phyloP scores from a whole-genome alignment of 148 eudicot genomes.

The Vaccinium darrowii region DNA sequence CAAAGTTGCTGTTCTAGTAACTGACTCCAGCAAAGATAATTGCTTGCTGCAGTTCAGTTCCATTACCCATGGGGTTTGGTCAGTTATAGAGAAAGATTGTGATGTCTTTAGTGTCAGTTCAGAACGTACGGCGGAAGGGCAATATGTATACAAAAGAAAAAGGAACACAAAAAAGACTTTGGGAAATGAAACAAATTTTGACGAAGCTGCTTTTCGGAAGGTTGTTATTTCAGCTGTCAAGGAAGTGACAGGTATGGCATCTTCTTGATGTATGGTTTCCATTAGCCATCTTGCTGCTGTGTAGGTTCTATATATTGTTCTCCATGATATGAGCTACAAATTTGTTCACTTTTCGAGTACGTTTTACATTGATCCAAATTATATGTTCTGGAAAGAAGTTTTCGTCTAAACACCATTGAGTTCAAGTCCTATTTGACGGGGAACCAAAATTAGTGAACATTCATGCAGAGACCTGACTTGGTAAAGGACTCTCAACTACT shows the following conservation, averaged over 20 bases:
- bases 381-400: background rate
- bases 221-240: slow-evolving; percentile 56
- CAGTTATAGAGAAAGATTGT: slow-evolving; percentile 62
- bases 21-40: slow-evolving; percentile 54
- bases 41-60: slow-evolving; percentile 59
- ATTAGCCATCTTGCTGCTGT: background rate
- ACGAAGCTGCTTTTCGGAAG: slow-evolving; percentile 40
- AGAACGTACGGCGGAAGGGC: slow-evolving; percentile 25
- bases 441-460: background rate
- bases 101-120: slow-evolving; percentile 17
- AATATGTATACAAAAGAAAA: slow-evolving; percentile 33
- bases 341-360: background rate
- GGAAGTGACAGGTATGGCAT: slow-evolving; percentile 50
- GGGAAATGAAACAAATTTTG: slow-evolving; percentile 29
- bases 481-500: background rate
- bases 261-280: background rate
- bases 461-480: background rate
- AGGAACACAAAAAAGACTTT: slow-evolving; percentile 31
- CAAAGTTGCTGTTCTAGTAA: slow-evolving; percentile 64
- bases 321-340: background rate
- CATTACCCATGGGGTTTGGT: slow-evolving; percentile 81
- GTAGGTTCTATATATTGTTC: background rate
- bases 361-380: background rate
- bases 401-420: slow-evolving; percentile 3
- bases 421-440: background rate